Percentiles rank a stretch among this genome's conserved stretches.
These are phyloP conservation scores for Sporisorium scitamineum DNA, from an alignment of 1,284 basidiomycete species.

Conservation along the genomic window DNA sequence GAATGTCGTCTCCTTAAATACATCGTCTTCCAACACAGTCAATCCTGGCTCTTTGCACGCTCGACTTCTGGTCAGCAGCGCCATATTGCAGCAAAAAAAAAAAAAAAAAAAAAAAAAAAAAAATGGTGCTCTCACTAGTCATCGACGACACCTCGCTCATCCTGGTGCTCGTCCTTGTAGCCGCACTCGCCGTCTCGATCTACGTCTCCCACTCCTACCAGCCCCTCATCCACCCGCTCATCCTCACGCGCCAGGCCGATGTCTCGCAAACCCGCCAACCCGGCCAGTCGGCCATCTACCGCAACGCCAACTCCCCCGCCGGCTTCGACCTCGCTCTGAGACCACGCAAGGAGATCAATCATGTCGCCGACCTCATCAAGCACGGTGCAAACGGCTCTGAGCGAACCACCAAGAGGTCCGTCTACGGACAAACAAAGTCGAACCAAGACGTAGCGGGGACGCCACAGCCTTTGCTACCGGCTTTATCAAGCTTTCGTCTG, in stretches of 20 bases:
- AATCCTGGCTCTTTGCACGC: background rate
- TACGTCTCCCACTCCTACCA: slow-evolving; percentile 55
- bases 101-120: too few relatives aligned
- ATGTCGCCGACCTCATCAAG: slow-evolving; percentile 53
- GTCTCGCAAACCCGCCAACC: slow-evolving; percentile 58
- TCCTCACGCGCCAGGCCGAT: slow-evolving; percentile 65
- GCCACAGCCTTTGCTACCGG: slow-evolving; percentile 54
- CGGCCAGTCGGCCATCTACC: slow-evolving; percentile 63
- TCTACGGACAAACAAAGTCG: slow-evolving; percentile 44
- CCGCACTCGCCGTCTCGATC: slow-evolving; percentile 47
- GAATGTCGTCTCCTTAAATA: background rate
- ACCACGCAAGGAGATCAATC: slow-evolving; percentile 50
- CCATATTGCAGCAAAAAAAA: background rate
- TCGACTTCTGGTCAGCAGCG: slow-evolving; percentile 1
- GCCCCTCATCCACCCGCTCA: slow-evolving; percentile 66
- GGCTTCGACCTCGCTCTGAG: slow-evolving; percentile 64
- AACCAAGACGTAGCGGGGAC: slow-evolving; percentile 49
- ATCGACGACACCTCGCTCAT: slow-evolving; percentile 63
- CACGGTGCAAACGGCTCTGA: slow-evolving; percentile 42
- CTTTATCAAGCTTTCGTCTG: slow-evolving; percentile 45
- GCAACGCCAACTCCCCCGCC: slow-evolving; percentile 66
- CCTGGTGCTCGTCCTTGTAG: slow-evolving; percentile 53
- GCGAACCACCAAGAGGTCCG: slow-evolving; percentile 16
- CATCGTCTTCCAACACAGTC: background rate
- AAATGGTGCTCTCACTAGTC: slow-evolving; percentile 57